Evolutionary conservation across 164 flowering plant genomes (phyloP).

Genomic region (Chimonanthus praecox): DNA sequence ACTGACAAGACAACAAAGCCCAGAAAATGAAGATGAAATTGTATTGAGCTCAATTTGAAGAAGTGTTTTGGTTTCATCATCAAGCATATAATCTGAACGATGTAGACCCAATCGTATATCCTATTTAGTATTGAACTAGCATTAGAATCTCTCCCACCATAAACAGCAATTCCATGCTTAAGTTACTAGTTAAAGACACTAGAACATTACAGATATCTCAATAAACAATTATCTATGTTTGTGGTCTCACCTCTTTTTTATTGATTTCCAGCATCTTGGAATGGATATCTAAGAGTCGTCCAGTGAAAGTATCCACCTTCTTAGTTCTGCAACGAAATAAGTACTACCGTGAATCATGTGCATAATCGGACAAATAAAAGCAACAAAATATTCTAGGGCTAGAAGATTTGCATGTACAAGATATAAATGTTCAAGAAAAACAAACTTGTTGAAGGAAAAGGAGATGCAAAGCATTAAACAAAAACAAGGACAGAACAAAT

Average conservation of each 20-base stretch:
- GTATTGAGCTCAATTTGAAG: constrained; percentile 97
- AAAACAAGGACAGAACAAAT: not conserved
- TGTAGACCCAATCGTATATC: constrained; percentile 92
- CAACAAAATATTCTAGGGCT: not conserved
- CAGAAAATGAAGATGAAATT: constrained; percentile 87
- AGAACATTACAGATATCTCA: not conserved
- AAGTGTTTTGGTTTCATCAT: constrained; percentile 82
- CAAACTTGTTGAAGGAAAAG: not conserved
- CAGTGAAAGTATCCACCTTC: constrained; percentile 78
- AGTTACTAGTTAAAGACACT: not conserved
- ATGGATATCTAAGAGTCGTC: constrained; percentile 87
- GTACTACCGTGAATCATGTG: not conserved
- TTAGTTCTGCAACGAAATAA: constrained; percentile 58
- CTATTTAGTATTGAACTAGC: constrained; percentile 27
- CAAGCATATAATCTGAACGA: constrained; percentile 99
- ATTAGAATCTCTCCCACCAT: not conserved
- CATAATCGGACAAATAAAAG: not conserved
- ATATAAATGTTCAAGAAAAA: not conserved
- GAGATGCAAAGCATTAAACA: not conserved
- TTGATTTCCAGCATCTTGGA: constrained; percentile 70
- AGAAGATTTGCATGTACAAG: not conserved
- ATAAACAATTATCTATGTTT: not conserved
- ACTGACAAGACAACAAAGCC: constrained; percentile 71
- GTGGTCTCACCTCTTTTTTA: constrained; percentile 61
- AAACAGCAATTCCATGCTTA: constrained; percentile 5